phyloP scores from a whole-genome alignment of 495 filamentous ascomycete species.

The Penicillium bovifimosum region DNA sequence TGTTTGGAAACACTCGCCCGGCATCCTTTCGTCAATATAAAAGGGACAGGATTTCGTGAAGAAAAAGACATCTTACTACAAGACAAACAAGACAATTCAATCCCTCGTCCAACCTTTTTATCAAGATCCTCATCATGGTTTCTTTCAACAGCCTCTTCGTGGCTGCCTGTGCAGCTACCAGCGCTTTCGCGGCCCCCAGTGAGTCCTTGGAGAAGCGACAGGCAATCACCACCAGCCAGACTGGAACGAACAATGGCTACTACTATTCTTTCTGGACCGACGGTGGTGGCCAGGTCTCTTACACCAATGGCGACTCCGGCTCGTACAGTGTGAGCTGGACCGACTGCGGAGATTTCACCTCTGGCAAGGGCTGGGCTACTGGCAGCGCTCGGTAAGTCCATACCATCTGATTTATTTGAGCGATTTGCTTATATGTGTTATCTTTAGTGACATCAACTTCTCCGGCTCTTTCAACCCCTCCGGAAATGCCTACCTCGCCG shows the following conservation, averaged over 20 bases:
- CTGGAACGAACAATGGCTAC: conserved; percentile 53
- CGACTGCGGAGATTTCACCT: conserved; percentile 54
- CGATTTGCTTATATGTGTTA: neutral
- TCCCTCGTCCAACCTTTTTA: neutral
- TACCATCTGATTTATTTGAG: no score
- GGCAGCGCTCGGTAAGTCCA: conserved; percentile 38
- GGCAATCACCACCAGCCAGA: conserved; percentile 34
- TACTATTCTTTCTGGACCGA: conserved; percentile 64
- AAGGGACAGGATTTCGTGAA: neutral
- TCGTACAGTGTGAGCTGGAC: conserved; percentile 52
- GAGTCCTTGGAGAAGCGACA: conserved; percentile 29
- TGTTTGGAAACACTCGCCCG: neutral
- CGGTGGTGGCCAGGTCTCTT: conserved; percentile 45
- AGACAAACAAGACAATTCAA: neutral
- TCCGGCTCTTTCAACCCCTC: conserved; percentile 49
- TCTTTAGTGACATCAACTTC: conserved; percentile 47
- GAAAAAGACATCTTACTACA: neutral
- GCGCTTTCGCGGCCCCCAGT: conserved; percentile 38
- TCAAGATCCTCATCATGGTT: conserved; percentile 34
- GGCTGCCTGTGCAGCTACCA: conserved; percentile 28
- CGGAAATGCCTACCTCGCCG: conserved; percentile 54
- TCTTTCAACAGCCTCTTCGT: conserved; percentile 39
- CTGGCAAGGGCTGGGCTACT: conserved; percentile 58
- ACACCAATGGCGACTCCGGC: conserved; percentile 54
- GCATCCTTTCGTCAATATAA: conserved; percentile 1